Evolutionary conservation across 768 basidiomycete genomes (phyloP), one percentile per base, ranked within the genome.

Genomic region (Naganishia randhawae): DNA sequence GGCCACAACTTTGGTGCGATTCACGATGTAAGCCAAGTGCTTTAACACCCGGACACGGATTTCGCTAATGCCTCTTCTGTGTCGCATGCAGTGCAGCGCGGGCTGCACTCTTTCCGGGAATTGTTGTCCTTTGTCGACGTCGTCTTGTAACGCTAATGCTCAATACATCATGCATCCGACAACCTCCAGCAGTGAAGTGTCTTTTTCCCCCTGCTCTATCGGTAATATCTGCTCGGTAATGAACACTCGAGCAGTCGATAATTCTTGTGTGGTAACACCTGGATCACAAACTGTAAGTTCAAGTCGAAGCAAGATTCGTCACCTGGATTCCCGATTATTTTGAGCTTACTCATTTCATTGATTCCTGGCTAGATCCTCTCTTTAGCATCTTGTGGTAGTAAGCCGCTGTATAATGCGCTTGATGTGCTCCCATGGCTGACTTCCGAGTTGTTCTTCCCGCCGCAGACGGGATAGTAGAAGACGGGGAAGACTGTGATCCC

Each of bases 191-290:
- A 84, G 83, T 39, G 89, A 92, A 75, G 84, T 83, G 69, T 75
- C 80, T 14, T 95, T 95, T 76, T 91, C 89, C 0, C 86, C 82
- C 14, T 95, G 92, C 80, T 87, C 83, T 63, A 74, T 93, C 37
- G 92, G 92, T 52, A 93, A 93, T 77, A 87, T 93, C 67, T 92
- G 91, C 89, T 87, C 88, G 22, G 76, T 88, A 52, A 86, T 90
- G 85, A 75, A 80, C 75, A 71, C 65, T 17, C 55, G 72, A 25
- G 70, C 65, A 35, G 83, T 87, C 41, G 85, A 88, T 75, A 86
- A 86, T 3, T 83, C 83, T 37, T 95, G 92, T 76, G 80, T 95
- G 27, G 81, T 85, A 51, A 85, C 86, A 67, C 86, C 89, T 1
- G 85, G 77, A 81, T 69, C 77, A 76, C 66, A 69, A 31, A 74